Base-by-base conservation (phyloP, 2,329 filamentous ascomycete genomes). In the Verticillium dahliae region DNA sequence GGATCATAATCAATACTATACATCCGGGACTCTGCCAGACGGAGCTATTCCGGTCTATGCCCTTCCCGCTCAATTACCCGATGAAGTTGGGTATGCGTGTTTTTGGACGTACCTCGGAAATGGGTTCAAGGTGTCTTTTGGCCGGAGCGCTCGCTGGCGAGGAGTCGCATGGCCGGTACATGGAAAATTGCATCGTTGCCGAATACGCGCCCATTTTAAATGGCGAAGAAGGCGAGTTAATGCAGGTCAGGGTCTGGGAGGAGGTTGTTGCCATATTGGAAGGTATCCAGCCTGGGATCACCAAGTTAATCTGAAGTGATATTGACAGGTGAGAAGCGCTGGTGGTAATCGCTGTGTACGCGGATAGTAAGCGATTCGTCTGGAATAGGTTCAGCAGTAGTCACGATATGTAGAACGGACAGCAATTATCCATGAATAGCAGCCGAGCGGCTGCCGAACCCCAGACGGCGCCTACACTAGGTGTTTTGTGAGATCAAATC, bases 191-290 rank as follows among this genome's bases (percentile, higher is more conserved):
- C 15, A 61, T 63, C 33, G 61, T 75, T 22, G 62, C 65, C 33
- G 52, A 57, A 27, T 65, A 66, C 56, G 69, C 71, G 6, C 58
- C 60, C 10, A 45, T 64, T 6, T 70, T 74, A 67, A 59, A 66
- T 7, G 70, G 77, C 5, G 68, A 73, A 4, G 71, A 78, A 37
- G 80, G 78, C 0, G 65, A 68, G 41, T 59, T 69, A 59, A 62
- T 70, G 60, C 76, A 76, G 62, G 67, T 69, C 56, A 74, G 69
- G 62, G 68, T 80, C 2, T 82, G 74, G 68, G 71, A 66, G 15
- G 78, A 83, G 70, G 64, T 82, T 65, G 56, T 76, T 63, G 73
- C 66, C 11, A 69, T 78, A 22, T 60, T 83, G 35, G 78, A 82
- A 58, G 70, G 58, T 3, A 72, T 81, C 37, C 72, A 79, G 63